Evolutionary conservation across 2,329 filamentous ascomycete genomes (phyloP), one percentile per base, ranked within the genome.

Genomic region (Aspergillus eucalypticola): DNA sequence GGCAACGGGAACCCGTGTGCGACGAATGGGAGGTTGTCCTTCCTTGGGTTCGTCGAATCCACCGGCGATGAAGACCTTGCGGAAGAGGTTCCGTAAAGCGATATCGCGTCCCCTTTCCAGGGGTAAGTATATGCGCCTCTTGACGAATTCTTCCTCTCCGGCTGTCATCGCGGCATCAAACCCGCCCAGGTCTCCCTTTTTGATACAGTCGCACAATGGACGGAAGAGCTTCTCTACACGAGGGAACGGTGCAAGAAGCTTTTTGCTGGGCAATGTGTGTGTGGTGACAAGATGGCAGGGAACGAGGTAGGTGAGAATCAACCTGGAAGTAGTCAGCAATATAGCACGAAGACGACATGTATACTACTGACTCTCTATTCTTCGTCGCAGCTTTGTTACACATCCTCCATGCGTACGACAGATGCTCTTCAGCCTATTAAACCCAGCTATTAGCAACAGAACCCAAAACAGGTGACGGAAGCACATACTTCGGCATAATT

Each of bases 291-390:
- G 86, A 66, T 92, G 92, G 64, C 93, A 97, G 0, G 95, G 95
- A 55, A 99, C 93, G 10, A 99, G 86, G 70, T 99, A 99, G 2
- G 90, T 96, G 29, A 99, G 83, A 58, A 99, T 98, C 58, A 95
- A 84, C 71, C 91, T 95, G 6, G 6, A 51, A 17, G 17, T 52
- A 63, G 59, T 76, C 61, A 75, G 69, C 54, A 23, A 25, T 21
- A 32, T 2, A 29, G 11, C 25, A 38, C 10, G 6, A 46, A 7
- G 15, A 25, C 13, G 25, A 35, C 5, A 39, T 44, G 39, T 8
- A 19, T 25, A 17, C 8, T 7, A 78, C 86, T 69, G 75, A 94
- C 90, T 97, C 91, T 70, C 90, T 86, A 73, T 99, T 98, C 63
- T 86, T 86, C 54, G 79, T 81, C 0, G 91, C 86, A 58, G 86